These are phyloP conservation scores for Xylariaceae sp. DNA, from an alignment of 2,329 filamentous ascomycete genomes.

Conservation along the genomic window DNA sequence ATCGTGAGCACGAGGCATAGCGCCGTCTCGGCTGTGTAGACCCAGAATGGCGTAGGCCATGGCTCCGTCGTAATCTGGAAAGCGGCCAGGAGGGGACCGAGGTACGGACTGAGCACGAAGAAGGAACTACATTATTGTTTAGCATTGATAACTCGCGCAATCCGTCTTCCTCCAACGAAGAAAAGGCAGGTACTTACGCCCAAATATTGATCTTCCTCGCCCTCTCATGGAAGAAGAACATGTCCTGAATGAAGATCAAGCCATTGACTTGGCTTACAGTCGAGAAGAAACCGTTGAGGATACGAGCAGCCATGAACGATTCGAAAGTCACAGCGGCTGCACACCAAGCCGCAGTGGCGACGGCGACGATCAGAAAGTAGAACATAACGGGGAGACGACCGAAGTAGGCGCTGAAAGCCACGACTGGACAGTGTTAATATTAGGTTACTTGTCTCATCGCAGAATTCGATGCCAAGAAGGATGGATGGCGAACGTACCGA, in stretches of 20 bases:
- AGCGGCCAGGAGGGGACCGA: conserved; percentile 40
- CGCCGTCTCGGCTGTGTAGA: conserved; percentile 37
- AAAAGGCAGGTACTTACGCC: conserved; percentile 28
- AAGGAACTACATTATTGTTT: conserved; percentile 21
- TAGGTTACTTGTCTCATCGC: neutral
- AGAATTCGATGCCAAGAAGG: neutral
- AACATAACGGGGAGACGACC: conserved; percentile 41
- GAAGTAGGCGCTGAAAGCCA: conserved; percentile 37
- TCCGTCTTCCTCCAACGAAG: neutral
- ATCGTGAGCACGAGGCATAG: conserved; percentile 35
- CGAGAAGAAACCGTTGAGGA: conserved; percentile 44
- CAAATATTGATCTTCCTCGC: conserved; percentile 46
- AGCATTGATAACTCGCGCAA: neutral
- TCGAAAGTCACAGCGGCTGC: conserved; percentile 38
- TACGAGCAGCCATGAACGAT: conserved; percentile 45
- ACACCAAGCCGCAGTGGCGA: conserved; percentile 39
- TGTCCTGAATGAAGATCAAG: conserved; percentile 51
- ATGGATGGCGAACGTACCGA: conserved; percentile 24
- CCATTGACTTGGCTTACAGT: conserved; percentile 41
- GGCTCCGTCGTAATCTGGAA: conserved; percentile 43
- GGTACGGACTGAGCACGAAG: conserved; percentile 38
- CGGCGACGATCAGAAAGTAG: conserved; percentile 33
- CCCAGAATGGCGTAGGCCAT: conserved; percentile 46
- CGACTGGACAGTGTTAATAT: conserved; percentile 20
- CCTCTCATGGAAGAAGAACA: conserved; percentile 57